A percentile compares a stretch with the other conserved stretches of the same genome.
These are phyloP conservation scores for Phytophthora rubi DNA, from an alignment of 352 stramenopile genomes.

Conservation along the genomic window DNA sequence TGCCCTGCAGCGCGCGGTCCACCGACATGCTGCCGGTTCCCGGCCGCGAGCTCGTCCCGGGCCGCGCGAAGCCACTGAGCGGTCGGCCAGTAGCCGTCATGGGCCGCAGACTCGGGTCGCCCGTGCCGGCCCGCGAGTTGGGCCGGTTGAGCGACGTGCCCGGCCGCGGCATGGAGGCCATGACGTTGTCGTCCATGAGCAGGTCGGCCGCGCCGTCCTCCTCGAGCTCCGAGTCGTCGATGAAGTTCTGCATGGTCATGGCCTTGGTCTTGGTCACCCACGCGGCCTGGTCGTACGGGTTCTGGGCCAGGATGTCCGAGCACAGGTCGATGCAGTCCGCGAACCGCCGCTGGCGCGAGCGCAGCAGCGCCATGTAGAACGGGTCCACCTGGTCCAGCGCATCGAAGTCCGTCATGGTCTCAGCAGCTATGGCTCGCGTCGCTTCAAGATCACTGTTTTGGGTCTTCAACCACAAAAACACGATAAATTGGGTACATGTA, in stretches of 20 bases:
- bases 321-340: conserved; percentile 86
- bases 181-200: conserved; percentile 94
- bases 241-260: conserved; percentile 88
- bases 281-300: conserved; percentile 88
- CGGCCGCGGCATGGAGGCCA: conserved; percentile 85
- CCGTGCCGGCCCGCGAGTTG: conserved; percentile 58
- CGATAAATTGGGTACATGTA: background rate
- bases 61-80: conserved; percentile 88
- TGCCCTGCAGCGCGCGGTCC: conserved; percentile 78
- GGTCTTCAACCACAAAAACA: too few relatives aligned
- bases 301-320: conserved; percentile 81
- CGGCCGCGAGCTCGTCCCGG: conserved; percentile 75
- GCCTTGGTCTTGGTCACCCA: conserved; percentile 93
- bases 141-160: conserved; percentile 90
- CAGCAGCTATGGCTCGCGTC: conserved; percentile 1
- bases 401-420: conserved; percentile 31
- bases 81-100: conserved; percentile 87
- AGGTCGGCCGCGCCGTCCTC: conserved; percentile 91
- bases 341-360: conserved; percentile 78
- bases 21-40: conserved; percentile 78
- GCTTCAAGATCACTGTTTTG: background rate
- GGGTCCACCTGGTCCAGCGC: conserved; percentile 84
- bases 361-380: conserved; percentile 88
- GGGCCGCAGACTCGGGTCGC: conserved; percentile 78
- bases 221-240: conserved; percentile 94